phyloP scores from a whole-genome alignment of 306 rosid species.

The Malus asiatica region DNA sequence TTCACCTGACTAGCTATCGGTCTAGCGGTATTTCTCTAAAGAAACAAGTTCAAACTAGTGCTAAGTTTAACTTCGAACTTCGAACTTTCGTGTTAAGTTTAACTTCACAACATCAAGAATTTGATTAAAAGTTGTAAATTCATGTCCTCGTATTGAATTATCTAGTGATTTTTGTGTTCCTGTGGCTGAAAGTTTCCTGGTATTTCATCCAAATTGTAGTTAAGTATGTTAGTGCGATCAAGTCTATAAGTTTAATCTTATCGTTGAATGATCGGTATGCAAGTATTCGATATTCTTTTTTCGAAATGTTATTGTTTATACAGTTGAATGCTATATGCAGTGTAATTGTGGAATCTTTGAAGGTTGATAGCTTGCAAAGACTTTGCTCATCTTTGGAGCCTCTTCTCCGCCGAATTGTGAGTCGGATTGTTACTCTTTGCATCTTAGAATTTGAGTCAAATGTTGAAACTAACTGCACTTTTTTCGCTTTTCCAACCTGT shows the following conservation, averaged over 20 bases:
- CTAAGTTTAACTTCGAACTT: not conserved
- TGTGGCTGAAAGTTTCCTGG: not conserved
- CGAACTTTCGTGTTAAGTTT: not conserved
- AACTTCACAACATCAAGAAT: not conserved
- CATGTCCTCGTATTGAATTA: not conserved
- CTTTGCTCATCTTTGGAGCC: conserved; percentile 79
- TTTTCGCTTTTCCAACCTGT: not conserved
- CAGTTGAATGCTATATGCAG: conserved; percentile 32
- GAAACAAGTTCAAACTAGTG: too few relatives aligned
- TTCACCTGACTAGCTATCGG: not conserved
- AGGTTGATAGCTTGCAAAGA: conserved; percentile 85
- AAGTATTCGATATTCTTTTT: conserved; percentile 3
- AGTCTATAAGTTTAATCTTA: not conserved
- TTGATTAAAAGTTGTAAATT: not conserved
- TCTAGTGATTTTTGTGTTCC: not conserved
- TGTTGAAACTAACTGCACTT: not conserved
- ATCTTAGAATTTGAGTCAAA: not conserved
- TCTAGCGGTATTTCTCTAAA: not conserved
- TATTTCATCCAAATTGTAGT: not conserved
- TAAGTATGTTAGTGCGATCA: not conserved
- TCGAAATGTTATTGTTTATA: conserved; percentile 16
- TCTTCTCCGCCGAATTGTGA: conserved; percentile 80
- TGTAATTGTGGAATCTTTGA: conserved; percentile 82
- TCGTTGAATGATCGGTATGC: conserved; percentile 3
- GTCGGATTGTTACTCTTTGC: conserved; percentile 18